A percentile compares a stretch with the other conserved stretches of the same genome.
Evolutionary conservation across 208 protist species (phyloP).

Genomic region (Acanthamoeba sp.): DNA sequence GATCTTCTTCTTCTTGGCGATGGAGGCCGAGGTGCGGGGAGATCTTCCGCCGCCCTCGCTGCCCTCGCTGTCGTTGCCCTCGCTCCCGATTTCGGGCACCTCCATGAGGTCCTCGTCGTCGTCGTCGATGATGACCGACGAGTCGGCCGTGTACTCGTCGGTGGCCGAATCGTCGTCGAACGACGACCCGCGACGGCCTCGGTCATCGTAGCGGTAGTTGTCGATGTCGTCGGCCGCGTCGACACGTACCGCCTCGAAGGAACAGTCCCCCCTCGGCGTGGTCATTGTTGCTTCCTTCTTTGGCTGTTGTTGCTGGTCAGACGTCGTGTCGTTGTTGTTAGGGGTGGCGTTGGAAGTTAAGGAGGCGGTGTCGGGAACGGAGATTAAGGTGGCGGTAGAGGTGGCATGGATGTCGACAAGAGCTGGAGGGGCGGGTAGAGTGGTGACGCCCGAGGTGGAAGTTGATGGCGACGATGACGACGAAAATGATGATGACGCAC

Average conservation of each 20-base stretch:
- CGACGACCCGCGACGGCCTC: background rate
- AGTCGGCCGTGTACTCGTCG: background rate
- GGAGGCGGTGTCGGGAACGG: too few species aligned
- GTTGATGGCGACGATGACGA: background rate
- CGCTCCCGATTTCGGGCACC: conserved; percentile 14
- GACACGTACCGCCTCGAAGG: too few species aligned
- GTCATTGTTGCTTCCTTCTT: background rate
- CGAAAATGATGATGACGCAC: background rate
- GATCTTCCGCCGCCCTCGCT: conserved; percentile 18
- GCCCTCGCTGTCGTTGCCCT: conserved; percentile 19
- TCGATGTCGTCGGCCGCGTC: background rate
- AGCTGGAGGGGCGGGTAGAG: too few species aligned
- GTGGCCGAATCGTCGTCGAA: background rate
- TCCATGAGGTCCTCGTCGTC: conserved; percentile 21
- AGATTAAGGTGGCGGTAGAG: too few species aligned
- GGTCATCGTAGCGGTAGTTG: too few species aligned
- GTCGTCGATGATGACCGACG: background rate
- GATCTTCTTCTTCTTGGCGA: conserved; percentile 6
- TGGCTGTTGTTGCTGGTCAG: background rate
- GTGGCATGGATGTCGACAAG: too few species aligned
- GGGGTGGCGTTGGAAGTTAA: background rate
- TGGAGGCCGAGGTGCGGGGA: background rate
- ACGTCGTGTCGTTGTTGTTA: background rate
- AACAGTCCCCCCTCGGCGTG: background rate
- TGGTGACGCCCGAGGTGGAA: too few species aligned